These are phyloP conservation scores for Claviceps sorghi DNA, from an alignment of 2,329 filamentous ascomycete genomes.

Conservation along the genomic window DNA sequence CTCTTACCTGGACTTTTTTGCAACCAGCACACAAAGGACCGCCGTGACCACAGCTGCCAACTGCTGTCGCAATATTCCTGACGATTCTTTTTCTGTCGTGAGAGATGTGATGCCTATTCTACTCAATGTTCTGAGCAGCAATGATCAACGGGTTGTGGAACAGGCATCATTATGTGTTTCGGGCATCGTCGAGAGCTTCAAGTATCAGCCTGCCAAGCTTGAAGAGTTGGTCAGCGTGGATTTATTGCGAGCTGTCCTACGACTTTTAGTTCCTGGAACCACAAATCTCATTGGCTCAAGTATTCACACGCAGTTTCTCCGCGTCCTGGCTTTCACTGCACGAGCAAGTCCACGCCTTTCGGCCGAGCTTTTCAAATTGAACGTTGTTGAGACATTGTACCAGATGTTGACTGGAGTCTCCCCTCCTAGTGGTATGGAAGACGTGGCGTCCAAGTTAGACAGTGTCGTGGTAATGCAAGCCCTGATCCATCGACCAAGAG, in stretches of 20 bases:
- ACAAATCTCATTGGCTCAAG: slow-evolving; percentile 89
- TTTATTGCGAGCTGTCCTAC: slow-evolving; percentile 68
- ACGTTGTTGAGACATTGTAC: slow-evolving; percentile 92
- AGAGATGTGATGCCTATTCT: slow-evolving; percentile 94
- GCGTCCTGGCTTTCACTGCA: slow-evolving; percentile 79
- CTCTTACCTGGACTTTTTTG: slow-evolving; percentile 93
- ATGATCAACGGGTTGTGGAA: slow-evolving; percentile 90
- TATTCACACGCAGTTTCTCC: slow-evolving; percentile 92
- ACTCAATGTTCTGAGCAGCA: slow-evolving; percentile 78
- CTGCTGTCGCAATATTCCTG: slow-evolving; percentile 90
- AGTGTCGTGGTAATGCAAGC: slow-evolving; percentile 98
- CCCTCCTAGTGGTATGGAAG: slow-evolving; percentile 62
- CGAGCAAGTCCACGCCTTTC: slow-evolving; percentile 78
- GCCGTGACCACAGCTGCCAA: slow-evolving; percentile 96
- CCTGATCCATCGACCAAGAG: slow-evolving; percentile 82
- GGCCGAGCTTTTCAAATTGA: slow-evolving; percentile 84
- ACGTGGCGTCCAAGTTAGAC: slow-evolving; percentile 75
- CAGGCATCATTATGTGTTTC: slow-evolving; percentile 93
- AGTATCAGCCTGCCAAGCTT: slow-evolving; percentile 69
- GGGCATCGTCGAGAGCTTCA: slow-evolving; percentile 93
- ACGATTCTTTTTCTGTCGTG: slow-evolving; percentile 83
- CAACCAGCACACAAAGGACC: slow-evolving; percentile 89
- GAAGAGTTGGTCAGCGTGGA: slow-evolving; percentile 87
- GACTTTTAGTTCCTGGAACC: slow-evolving; percentile 79
- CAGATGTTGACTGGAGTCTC: slow-evolving; percentile 95